A percentile compares a stretch with the other conserved stretches of the same genome.
Conservation (phyloP, 305 asterid species). For the Fraxinus greggii region DNA sequence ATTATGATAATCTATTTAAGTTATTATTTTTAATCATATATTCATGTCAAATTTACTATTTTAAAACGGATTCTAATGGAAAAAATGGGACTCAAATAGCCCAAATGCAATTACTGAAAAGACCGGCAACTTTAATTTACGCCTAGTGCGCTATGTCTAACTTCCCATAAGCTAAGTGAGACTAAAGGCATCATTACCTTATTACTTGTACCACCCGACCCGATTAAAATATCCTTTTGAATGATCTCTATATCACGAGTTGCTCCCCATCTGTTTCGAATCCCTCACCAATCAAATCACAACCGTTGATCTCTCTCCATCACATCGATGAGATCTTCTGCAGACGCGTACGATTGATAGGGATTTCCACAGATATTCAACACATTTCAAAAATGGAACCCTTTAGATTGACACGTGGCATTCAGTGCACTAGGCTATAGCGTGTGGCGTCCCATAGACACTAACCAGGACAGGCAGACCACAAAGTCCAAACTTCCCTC, state of each 20-base stretch:
- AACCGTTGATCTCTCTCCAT: conserved; percentile 18
- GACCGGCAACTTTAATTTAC: conserved; percentile 23
- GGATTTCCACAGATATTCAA: conserved; percentile 16
- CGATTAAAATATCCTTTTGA: conserved; percentile 41
- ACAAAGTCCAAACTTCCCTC: background rate
- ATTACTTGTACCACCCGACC: conserved; percentile 28
- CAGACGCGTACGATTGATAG: conserved; percentile 16
- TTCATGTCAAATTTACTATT: too few relatives aligned
- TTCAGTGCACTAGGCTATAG: background rate
- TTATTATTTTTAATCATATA: too few relatives aligned
- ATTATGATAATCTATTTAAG: background rate
- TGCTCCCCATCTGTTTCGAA: conserved; percentile 35
- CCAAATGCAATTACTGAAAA: background rate
- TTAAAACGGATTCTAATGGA: too few relatives aligned
- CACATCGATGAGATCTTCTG: background rate
- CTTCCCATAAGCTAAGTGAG: conserved; percentile 28
- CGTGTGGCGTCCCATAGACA: background rate
- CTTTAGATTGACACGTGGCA: background rate
- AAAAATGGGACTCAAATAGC: too few relatives aligned
- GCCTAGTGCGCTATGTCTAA: conserved; percentile 47
- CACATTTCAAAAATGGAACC: background rate
- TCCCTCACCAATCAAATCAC: conserved; percentile 2
- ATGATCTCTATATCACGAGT: conserved; percentile 56
- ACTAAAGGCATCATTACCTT: conserved; percentile 36
- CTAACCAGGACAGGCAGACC: background rate